phyloP scores from a whole-genome alignment of 768 basidiomycete genomes.

The Boletus reticulatus region DNA sequence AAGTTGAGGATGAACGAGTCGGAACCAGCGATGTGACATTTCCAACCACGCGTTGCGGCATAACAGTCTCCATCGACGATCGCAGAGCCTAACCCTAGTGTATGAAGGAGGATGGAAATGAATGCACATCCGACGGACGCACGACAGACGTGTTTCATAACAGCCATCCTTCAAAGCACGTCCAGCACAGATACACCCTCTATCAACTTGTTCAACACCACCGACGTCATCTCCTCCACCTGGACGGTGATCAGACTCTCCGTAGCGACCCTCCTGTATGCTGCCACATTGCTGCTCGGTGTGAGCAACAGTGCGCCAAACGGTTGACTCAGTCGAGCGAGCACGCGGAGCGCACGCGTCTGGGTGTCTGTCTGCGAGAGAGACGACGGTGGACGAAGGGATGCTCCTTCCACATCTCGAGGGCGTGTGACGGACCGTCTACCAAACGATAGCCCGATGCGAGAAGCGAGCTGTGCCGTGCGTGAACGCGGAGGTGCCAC shows the following conservation, averaged over 20 bases:
- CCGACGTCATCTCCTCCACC: neutral
- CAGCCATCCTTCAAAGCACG: neutral
- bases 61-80: too few relatives aligned
- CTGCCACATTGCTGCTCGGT: neutral
- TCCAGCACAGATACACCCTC: neutral
- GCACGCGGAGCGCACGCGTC: neutral
- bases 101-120: too few relatives aligned
- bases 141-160: too few relatives aligned
- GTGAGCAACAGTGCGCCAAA: conserved; percentile 8
- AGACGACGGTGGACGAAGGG: neutral
- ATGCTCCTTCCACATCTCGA: neutral
- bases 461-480: neutral
- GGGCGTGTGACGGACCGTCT: neutral
- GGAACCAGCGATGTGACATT: too few relatives aligned
- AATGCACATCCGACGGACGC: too few relatives aligned
- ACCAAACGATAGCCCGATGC: neutral
- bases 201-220: neutral
- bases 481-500: neutral
- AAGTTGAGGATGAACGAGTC: too few relatives aligned
- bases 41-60: too few relatives aligned
- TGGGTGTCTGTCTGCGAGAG: neutral
- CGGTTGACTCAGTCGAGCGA: conserved; percentile 3
- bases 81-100: too few relatives aligned
- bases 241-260: conserved; percentile 6
- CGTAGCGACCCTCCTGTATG: conserved; percentile 9